Base-by-base conservation (phyloP, 164 flowering plant genomes). In the Taxillus chinensis region DNA sequence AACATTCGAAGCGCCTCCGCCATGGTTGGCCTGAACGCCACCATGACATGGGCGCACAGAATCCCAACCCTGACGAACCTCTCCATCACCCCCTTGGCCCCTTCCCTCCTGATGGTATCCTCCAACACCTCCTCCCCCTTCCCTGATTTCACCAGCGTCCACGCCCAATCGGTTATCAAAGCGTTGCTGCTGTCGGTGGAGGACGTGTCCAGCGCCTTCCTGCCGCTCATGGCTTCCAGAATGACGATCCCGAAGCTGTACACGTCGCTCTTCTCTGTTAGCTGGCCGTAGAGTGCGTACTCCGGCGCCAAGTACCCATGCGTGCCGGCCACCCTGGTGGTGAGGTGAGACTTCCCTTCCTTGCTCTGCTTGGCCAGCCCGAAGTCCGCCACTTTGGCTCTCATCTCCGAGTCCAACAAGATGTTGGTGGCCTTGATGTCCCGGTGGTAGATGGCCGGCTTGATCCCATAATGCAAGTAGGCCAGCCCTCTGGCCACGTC, bases 11-110 rank as follows among this genome's bases (percentile, higher is more conserved):
- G 60, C 0, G 95, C 88, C 45, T 90, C 95, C 62, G 68, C 8
- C 48, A 87, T 85, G 7, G 87, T 87, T 2, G 93, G 93, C 74
- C 93, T 77, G 27, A 85, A 66, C 60, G 91, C 92, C 55, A 88
- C 97, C 95, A 88, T 85, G 5, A 86, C 82, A 82, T 90, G 95
- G 64, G 97, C 82, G 75, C 97, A 90, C 68, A 88, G 63, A 41
- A 88, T 80, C 45, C 95, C 97, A 46, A 88, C 91, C 58, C 76
- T 62, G 42, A 90, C 71, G 66, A 82, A 90, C 59, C 93, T 83
- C 69, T 82, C 86, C 92, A 84, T 86, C 17, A 83, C 71, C 12
- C 62, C 74, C 66, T 51, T 85, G 0, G 87, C 85, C 4, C 48
- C 79, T 6, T 66, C 64, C 62, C 55, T 72, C 59, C 80, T 17